Evolutionary conservation across 192 early-diverging fungal species (phyloP), one percentile per base, ranked within the genome.

Genomic region (Mycoemilia scoparia): DNA sequence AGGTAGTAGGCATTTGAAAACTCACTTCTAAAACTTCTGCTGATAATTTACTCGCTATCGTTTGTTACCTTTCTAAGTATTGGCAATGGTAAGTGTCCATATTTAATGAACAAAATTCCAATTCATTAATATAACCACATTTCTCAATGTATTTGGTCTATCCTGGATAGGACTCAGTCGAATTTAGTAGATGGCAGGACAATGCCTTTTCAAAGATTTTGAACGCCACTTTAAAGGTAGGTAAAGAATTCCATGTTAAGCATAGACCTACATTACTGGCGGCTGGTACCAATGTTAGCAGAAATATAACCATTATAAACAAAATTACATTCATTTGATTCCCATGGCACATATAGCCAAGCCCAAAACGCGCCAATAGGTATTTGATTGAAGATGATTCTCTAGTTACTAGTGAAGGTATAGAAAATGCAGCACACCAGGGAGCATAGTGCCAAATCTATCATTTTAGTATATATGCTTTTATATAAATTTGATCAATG

Each of bases 151-250:
- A n/a, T n/a, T n/a, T n/a, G n/a, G n/a, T n/a, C n/a, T n/a, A n/a
- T n/a, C n/a, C n/a, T n/a, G n/a, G n/a, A n/a, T n/a, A n/a, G n/a
- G n/a, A n/a, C n/a, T n/a, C n/a, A n/a, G n/a, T n/a, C n/a, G n/a
- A 43, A 41, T 15, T 24, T 43, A 3, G n/a, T n/a, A n/a, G n/a
- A n/a, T 95, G 89, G 89, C 80, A 84, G 46, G 77, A 84, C 49
- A 74, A 81, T 24, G 78, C 77, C 4, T 51, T 86, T 11, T 78
- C 77, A 9, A 70, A 65, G 35, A 66, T 95, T 20, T 64, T 95
- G 32, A 54, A 68, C 11, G 75, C 85, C 14, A 82, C 82, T 7
- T 57, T 95, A 18, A 57, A 82, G 53, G 81, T 77, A 34, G 7
- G 12, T 3, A 2, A 11, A 29, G n/a, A 21, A 7, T 18, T 29